Evolutionary conservation across 345 rosid genomes (phyloP).

Genomic region (Eucalyptus lansdowneana): DNA sequence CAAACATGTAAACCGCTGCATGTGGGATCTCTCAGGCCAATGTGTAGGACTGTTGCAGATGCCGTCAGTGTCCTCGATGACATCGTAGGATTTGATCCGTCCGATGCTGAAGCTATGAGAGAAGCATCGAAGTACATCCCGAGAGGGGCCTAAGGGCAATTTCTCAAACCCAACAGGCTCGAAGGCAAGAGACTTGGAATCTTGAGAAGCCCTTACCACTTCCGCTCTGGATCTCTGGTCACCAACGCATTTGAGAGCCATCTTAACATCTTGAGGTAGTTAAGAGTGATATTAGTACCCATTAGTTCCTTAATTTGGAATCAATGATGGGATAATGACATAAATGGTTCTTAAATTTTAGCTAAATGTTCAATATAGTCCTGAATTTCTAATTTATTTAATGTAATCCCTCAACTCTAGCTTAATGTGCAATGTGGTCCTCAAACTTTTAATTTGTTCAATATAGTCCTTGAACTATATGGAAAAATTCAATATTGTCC

Average conservation of each 20-base stretch:
- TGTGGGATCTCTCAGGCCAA: constrained; percentile 15
- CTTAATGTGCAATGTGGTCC: too few species aligned
- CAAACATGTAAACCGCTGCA: neutral
- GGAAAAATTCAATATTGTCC: too few species aligned
- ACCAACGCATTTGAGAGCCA: constrained; percentile 19
- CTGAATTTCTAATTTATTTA: neutral
- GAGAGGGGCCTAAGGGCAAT: constrained; percentile 24
- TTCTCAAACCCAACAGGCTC: constrained; percentile 31
- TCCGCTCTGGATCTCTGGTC: neutral
- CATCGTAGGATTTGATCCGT: constrained; percentile 25
- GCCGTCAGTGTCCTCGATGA: constrained; percentile 29
- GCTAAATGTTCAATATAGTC: too few species aligned
- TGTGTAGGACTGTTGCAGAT: constrained; percentile 28
- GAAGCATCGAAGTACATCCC: constrained; percentile 30
- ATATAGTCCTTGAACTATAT: too few species aligned
- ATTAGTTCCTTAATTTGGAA: neutral
- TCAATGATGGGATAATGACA: too few species aligned
- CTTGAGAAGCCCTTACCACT: constrained; percentile 16
- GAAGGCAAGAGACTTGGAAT: constrained; percentile 47
- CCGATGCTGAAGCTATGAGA: constrained; percentile 24
- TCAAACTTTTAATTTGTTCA: too few species aligned
- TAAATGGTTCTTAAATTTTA: too few species aligned
- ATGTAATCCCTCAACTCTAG: too few species aligned
- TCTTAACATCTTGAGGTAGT: constrained; percentile 32
- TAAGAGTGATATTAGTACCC: neutral